Base-by-base conservation (phyloP, 495 filamentous ascomycete species). In the Venustampulla echinocandica region DNA sequence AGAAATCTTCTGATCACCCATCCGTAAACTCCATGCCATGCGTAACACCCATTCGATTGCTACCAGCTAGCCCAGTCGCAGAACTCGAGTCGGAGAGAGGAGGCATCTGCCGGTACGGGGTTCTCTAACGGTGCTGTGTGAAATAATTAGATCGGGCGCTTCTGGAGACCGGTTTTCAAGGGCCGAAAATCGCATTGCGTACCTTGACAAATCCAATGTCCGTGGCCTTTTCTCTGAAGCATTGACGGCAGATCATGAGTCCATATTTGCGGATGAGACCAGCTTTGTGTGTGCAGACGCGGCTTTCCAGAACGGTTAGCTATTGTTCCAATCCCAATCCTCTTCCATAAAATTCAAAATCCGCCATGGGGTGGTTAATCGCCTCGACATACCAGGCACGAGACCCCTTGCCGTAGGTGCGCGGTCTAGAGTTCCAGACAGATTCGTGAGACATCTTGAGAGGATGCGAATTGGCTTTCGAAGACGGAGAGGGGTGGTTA, bases 161-260 rank as follows among this genome's bases (percentile, higher is more conserved):
- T 49, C 52, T 56, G 35, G 44, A 41, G 10, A 39, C 14, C 14
- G 7, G 10, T 18, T 39, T 45, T n/a, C 40, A 41, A 21, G 21
- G 21, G 32, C 34, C 25, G 35, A n/a, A 21, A 15, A 41, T n/a
- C 19, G 19, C 5, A 34, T 33, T 33, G 25, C 77, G 68, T 75
- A 90, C 90, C 89, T 98, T 97, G 73, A 81, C 74, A 79, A 98
- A 98, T 61, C 92, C 92, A 70, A 98, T 95, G 69, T 96, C 90
- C 65, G 74, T 60, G 55, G 81, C 75, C 81, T 97, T 96, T 81
- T 98, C 92, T 64, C 92, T 75, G 81, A 98, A 98, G 83, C 92
- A 97, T 75, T 98, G 90, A 80, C 89, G 85, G 84, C 90, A 96
- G 79, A 97, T 90, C 74, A 96, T 90, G 64, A 98, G 79, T 67